These are phyloP conservation scores for Microdochium nivale DNA, from an alignment of 2,329 filamentous ascomycete genomes.

Conservation along the genomic window DNA sequence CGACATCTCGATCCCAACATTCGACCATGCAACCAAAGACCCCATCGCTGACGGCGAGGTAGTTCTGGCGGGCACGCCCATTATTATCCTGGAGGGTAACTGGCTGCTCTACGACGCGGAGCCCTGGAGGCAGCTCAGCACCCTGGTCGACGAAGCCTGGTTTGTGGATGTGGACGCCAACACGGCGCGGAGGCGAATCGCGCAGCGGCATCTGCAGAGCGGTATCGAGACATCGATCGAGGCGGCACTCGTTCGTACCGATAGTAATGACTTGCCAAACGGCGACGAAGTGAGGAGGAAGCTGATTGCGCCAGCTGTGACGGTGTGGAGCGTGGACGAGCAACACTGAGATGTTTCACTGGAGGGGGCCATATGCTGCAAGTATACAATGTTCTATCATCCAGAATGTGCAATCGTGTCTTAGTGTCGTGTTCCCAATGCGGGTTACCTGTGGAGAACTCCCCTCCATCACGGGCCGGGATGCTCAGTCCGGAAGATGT, in stretches of 20 bases:
- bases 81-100: slow-evolving; percentile 15
- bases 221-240: slow-evolving; percentile 30
- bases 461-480: background rate
- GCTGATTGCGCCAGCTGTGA: background rate
- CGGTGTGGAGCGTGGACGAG: background rate
- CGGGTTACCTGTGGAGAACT: background rate
- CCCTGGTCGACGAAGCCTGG: slow-evolving; percentile 28
- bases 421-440: too few species aligned
- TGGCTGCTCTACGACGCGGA: slow-evolving; percentile 19
- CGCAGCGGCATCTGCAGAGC: slow-evolving; percentile 25
- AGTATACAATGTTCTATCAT: too few species aligned
- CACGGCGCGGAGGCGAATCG: slow-evolving; percentile 26
- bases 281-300: slow-evolving; percentile 8
- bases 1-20: slow-evolving; percentile 9
- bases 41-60: slow-evolving; percentile 9
- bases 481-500: background rate
- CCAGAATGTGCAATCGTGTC: too few species aligned
- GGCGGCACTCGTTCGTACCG: slow-evolving; percentile 23
- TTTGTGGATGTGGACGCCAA: slow-evolving; percentile 28
- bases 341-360: too few species aligned
- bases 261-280: slow-evolving; percentile 28
- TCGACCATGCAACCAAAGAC: slow-evolving; percentile 15
- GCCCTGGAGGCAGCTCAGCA: slow-evolving; percentile 23
- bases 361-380: too few species aligned
- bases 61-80: slow-evolving; percentile 5